Evolutionary conservation across 805 yeast genomes (phyloP), one percentile per base, ranked within the genome.

Genomic region (Kuraishia ogatae): DNA sequence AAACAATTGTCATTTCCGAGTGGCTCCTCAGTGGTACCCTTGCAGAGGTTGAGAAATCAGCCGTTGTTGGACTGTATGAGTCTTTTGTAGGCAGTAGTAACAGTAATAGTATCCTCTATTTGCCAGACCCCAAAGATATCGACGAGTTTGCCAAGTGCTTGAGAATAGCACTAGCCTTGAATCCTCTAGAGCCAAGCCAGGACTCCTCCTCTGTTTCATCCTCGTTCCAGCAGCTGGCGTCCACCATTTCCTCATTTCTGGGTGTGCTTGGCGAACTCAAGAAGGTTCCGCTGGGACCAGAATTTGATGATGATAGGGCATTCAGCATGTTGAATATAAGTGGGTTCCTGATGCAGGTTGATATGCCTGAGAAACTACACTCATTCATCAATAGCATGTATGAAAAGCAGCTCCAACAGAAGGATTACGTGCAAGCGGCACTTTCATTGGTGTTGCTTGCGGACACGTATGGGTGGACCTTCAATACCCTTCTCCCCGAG

Each of bases 241-340:
- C 43, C 4, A 35, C 43, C n/a, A 35, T 35, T 35, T 3, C 13
- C 7, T 35, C 43, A 35, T 87, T 88, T 68, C 69, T 89, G 56
- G 81, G 77, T 54, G 81, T 83, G 17, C 75, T 87, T 63, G 77
- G 81, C 58, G 89, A 87, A 62, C 79, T 87, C 61, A 80, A 80
- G 61, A 78, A 80, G 56, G 89, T 90, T 56, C 97, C 97, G 15
- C 78, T 77, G 51, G 91, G 91, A 20, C 84, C 84, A 48, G 96
- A 89, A 63, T 91, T 87, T 68, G 93, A 87, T 62, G 93, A 88
- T 66, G 97, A 90, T 68, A 76, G 96, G 63, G 84, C 91, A 4
- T 86, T 87, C 79, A 87, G 86, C 65, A 82, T 82, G 57, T 75
- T 90, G 64, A 86, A 85, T 62, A 84, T 89, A 62, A 81, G 88